Conservation (phyloP, 176 grass and related monocot genomes). For the Secale cereale region DNA sequence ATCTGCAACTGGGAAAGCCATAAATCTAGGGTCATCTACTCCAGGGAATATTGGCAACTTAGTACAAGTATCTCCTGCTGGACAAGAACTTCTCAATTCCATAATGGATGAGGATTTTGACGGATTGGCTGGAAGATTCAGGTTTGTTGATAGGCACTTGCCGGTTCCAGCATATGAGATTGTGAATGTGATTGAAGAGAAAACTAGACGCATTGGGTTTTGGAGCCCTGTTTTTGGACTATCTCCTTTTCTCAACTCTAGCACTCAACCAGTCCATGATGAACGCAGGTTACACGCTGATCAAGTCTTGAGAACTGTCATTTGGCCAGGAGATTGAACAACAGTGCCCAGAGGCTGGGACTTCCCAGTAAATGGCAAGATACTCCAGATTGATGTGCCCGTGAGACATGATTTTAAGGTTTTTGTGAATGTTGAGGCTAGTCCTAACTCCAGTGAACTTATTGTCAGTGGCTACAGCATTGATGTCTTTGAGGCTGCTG, state of each 20-base stretch:
- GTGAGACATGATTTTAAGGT: neutral
- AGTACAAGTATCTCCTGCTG: constrained; percentile 9
- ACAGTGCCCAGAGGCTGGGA: constrained; percentile 1
- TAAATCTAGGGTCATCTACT: neutral
- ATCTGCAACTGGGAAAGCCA: too few species aligned
- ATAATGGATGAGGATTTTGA: constrained; percentile 38
- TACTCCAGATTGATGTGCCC: too few species aligned
- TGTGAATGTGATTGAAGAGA: constrained; percentile 36
- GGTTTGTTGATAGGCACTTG: constrained; percentile 36
- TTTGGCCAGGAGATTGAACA: constrained; percentile 45
- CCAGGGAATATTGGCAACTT: neutral
- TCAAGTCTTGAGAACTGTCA: constrained; percentile 26
- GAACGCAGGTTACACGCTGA: neutral
- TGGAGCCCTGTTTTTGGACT: constrained; percentile 15
- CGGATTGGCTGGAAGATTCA: constrained; percentile 54
- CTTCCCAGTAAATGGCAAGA: too few species aligned
- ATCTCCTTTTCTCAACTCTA: neutral
- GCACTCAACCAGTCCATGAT: neutral
- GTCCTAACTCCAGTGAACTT: too few species aligned
- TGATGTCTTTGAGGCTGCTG: too few species aligned
- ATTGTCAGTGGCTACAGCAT: too few species aligned
- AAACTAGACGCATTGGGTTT: neutral
- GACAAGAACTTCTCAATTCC: constrained; percentile 25
- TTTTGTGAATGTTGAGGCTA: too few species aligned
- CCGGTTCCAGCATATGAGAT: constrained; percentile 42